A percentile compares a stretch with the other conserved stretches of the same genome.
Conservation (phyloP, 495 filamentous ascomycete genomes). For the Aspergillus nidulans region DNA sequence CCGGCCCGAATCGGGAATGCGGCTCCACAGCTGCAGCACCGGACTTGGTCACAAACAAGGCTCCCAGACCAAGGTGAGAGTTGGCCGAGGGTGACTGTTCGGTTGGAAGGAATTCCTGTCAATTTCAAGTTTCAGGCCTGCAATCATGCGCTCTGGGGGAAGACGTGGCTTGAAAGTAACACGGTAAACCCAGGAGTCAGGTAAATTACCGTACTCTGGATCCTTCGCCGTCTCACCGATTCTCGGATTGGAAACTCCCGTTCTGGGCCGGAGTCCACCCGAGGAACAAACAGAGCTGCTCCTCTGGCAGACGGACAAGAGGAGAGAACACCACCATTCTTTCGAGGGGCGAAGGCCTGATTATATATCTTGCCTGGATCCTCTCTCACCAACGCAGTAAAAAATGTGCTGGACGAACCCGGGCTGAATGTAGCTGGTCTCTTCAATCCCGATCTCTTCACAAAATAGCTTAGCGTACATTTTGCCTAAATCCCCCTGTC, state of each 20-base stretch:
- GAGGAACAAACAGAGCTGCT: constrained; percentile 1
- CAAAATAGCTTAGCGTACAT: not conserved
- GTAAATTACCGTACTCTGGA: not conserved
- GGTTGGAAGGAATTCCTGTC: constrained; percentile 13
- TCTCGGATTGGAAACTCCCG: constrained; percentile 11
- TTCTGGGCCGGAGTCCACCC: constrained; percentile 9
- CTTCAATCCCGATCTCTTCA: not conserved
- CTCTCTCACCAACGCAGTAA: not conserved
- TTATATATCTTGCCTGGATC: constrained; percentile 10
- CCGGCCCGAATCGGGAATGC: constrained; percentile 28
- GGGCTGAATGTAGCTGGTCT: not conserved
- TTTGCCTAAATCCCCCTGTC: constrained; percentile 3
- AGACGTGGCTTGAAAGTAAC: not conserved
- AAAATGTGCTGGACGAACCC: not conserved
- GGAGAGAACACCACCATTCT: not conserved
- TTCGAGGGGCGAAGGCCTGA: constrained; percentile 8
- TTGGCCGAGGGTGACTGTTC: constrained; percentile 8
- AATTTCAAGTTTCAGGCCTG: not conserved
- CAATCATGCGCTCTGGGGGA: not conserved
- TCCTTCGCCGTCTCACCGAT: constrained; percentile 5
- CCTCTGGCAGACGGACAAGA: not conserved
- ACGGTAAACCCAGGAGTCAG: not conserved
- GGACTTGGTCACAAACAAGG: constrained; percentile 10
- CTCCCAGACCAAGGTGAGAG: not conserved
- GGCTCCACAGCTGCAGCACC: constrained; percentile 22